Conservation (phyloP, 106 monocot genomes). For the Cymbidium sinense region DNA sequence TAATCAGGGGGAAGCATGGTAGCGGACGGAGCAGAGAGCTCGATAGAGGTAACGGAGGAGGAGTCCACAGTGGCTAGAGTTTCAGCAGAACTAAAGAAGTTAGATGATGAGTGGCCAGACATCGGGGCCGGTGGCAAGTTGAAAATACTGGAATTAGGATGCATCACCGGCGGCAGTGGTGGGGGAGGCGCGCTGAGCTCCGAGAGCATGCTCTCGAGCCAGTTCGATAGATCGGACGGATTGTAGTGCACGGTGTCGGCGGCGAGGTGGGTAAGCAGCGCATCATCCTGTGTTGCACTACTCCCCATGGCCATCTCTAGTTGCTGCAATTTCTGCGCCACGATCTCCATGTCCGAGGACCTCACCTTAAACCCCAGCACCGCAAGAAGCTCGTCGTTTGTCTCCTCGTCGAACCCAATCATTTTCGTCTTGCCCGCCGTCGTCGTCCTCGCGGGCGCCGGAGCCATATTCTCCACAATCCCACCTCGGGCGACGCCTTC, state of each 20-base stretch:
- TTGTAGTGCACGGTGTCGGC: slow-evolving; percentile 16
- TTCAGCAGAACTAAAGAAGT: neutral
- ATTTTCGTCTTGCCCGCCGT: neutral
- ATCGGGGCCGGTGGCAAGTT: neutral
- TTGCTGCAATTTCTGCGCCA: slow-evolving; percentile 12
- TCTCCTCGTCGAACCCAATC: slow-evolving; percentile 6
- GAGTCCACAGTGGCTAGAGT: slow-evolving; percentile 1
- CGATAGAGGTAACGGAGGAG: slow-evolving; percentile 3
- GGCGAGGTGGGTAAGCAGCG: neutral
- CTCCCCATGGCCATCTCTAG: slow-evolving; percentile 11
- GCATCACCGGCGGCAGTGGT: neutral
- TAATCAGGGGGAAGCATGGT: neutral
- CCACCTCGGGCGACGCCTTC: neutral
- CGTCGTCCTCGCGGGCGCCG: neutral
- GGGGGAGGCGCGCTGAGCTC: slow-evolving; percentile 1
- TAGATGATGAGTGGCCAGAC: neutral
- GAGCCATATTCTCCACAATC: neutral
- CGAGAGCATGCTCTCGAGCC: slow-evolving; percentile 12
- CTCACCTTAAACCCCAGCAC: slow-evolving; percentile 13
- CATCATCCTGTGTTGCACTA: neutral
- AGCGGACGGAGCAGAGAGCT: neutral
- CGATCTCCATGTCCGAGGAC: slow-evolving; percentile 13
- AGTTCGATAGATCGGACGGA: slow-evolving; percentile 12
- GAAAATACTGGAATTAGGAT: neutral
- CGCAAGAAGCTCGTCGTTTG: slow-evolving; percentile 8